Base-by-base conservation (phyloP, 2,329 filamentous ascomycete genomes). In the Aspergillus pseudoterreus region DNA sequence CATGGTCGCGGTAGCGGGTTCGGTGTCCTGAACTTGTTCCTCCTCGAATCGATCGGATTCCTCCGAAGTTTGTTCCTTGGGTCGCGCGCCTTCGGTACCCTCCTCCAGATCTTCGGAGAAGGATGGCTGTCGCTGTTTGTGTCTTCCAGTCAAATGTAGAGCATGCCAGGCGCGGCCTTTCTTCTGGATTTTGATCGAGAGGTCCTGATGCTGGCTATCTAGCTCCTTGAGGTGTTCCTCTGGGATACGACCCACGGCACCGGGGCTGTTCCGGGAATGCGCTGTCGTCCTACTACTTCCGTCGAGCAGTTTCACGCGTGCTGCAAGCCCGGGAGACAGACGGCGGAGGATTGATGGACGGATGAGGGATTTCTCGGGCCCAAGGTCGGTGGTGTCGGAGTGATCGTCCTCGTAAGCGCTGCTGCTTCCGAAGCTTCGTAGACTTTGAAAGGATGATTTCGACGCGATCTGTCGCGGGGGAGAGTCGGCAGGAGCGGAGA, bases 271-370 rank as follows among this genome's bases (percentile, higher is more conserved):
- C 33, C 63, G 66, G 36, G 52, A 53, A 8, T 55, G 56, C 33
- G 49, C 54, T 14, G 58, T 51, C 32, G 50, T 53, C 49, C 68
- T 70, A 47, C 57, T 62, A 48, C 63, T 69, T 30, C 70, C 64
- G 64, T 74, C 71, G 19, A 75, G 60, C 24, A 71, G 54, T 53
- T 73, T 75, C 48, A 75, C 70, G 43, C 72, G 69, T 44, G 72
- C 72, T 9, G 71, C 72, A 10, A 75, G 62, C 17, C 69, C 70
- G 44, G 72, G 72, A 38, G 72, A 75, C 42, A 75, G 59, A 15
- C 71, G 70, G 52, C 71, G 71, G 45, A 74, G 67, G 54, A 75
- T 69, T 19, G 67, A 71, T 17, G 68, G 56, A 17, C 63, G 66
- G 30, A 62, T 57, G 19, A 61, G 50, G 14, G 57, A 61, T 49